Evolutionary conservation across 352 stramenopile genomes (phyloP).

Genomic region (Pythium monospermum): DNA sequence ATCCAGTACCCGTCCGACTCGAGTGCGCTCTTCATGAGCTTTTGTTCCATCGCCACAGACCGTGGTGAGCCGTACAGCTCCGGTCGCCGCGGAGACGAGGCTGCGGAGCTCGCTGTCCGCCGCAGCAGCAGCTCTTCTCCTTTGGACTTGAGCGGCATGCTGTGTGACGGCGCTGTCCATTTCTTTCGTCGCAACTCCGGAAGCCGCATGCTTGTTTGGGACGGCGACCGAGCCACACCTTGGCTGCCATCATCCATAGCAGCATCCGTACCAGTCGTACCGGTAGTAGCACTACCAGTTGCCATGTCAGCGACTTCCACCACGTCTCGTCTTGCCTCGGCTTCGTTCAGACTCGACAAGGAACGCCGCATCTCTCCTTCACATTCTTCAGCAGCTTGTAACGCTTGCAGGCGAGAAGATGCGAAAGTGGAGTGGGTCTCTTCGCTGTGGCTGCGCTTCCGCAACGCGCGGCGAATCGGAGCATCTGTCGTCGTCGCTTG

Average conservation of each 20-base stretch:
- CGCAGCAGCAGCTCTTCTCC: constrained; percentile 5
- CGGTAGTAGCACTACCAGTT: no score
- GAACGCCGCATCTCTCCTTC: not conserved
- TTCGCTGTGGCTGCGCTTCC: no score
- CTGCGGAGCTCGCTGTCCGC: not conserved
- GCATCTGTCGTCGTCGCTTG: no score
- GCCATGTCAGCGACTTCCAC: constrained; percentile 4
- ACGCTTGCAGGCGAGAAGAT: no score
- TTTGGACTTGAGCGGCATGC: constrained; percentile 11
- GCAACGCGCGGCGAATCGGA: no score
- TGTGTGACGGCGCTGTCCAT: constrained; percentile 17
- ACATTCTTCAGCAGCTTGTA: no score
- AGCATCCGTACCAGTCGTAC: no score
- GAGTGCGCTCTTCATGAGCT: constrained; percentile 51
- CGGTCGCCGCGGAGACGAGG: constrained; percentile 23
- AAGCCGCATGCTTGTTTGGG: constrained; percentile 3
- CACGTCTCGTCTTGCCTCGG: constrained; percentile 9
- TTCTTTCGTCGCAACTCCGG: constrained; percentile 15
- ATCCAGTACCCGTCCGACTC: constrained; percentile 77
- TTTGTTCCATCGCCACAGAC: constrained; percentile 29
- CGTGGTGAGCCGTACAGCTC: constrained; percentile 21
- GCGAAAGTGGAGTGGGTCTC: no score
- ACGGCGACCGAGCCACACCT: no score
- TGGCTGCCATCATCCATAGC: no score
- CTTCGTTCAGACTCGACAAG: not conserved